These are phyloP conservation scores for Bryum argenteum DNA, from an alignment of 225 moss, liverwort and hornwort genomes.

Conservation along the genomic window DNA sequence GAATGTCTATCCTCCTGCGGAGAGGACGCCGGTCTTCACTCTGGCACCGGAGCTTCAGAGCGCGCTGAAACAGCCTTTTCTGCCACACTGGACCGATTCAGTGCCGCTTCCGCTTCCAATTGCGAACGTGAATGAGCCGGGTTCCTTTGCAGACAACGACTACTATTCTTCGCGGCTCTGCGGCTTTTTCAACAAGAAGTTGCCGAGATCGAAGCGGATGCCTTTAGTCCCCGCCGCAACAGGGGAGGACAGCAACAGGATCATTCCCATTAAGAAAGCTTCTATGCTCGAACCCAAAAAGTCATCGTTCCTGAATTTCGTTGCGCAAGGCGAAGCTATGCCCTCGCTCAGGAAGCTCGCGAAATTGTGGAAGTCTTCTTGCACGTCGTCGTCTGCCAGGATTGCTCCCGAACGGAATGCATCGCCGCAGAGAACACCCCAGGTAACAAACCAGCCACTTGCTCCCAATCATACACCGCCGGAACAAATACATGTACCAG, in stretches of 20 bases:
- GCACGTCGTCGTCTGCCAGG: constrained; percentile 15
- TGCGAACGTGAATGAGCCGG: neutral
- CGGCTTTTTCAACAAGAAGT: constrained; percentile 26
- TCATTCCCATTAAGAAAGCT: constrained; percentile 8
- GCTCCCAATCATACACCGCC: too few relatives aligned
- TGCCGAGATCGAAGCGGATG: neutral
- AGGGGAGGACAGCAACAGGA: neutral
- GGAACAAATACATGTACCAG: too few relatives aligned
- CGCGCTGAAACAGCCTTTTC: neutral
- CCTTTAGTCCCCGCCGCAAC: neutral
- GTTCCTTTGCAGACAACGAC: constrained; percentile 5
- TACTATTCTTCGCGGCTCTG: constrained; percentile 34
- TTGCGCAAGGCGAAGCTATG: neutral
- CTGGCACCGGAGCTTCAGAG: constrained; percentile 20
- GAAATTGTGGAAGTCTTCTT: constrained; percentile 31
- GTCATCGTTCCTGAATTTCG: neutral
- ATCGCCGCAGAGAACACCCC: neutral
- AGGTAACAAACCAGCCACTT: constrained; percentile 12
- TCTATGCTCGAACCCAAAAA: neutral
- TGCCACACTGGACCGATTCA: constrained; percentile 25
- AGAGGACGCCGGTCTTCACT: constrained; percentile 19
- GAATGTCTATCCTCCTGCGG: neutral
- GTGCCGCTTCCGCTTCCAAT: constrained; percentile 8
- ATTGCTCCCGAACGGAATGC: constrained; percentile 21
- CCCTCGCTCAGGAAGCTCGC: constrained; percentile 28